Evolutionary conservation across 2,329 filamentous ascomycete genomes (phyloP).

Genomic region (Exophiala bonariae): DNA sequence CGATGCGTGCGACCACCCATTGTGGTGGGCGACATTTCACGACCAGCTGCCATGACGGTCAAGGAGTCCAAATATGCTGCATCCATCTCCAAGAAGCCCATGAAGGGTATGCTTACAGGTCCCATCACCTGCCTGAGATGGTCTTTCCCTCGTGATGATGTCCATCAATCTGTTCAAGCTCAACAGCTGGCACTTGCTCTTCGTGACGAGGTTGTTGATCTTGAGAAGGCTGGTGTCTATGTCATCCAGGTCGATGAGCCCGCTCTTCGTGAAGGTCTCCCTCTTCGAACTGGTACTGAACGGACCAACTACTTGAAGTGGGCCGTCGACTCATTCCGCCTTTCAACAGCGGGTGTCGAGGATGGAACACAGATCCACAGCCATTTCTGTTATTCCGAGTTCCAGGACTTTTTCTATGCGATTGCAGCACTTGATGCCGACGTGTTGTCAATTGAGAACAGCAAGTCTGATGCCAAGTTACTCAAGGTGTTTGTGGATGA

Average conservation of each 20-base stretch:
- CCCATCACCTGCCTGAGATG: conserved; percentile 98
- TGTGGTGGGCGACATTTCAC: conserved; percentile 97
- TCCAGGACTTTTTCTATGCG: conserved; percentile 99
- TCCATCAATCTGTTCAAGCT: conserved; percentile 98
- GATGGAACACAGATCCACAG: conserved; percentile 99
- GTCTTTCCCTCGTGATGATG: conserved; percentile 99
- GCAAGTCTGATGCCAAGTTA: conserved; percentile 99
- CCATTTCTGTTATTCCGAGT: conserved; percentile 99
- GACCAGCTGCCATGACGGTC: conserved; percentile 95
- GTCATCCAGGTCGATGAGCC: conserved; percentile 99
- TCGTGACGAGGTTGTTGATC: conserved; percentile 96
- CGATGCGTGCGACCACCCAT: conserved; percentile 98
- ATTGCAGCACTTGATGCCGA: conserved; percentile 97
- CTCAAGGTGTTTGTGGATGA: conserved; percentile 98
- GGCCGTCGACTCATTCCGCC: conserved; percentile 98
- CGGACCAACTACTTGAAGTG: conserved; percentile 95
- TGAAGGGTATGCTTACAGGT: conserved; percentile 99
- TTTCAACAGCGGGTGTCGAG: conserved; percentile 87
- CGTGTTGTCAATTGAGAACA: conserved; percentile 99
- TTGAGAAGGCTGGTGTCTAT: conserved; percentile 92
- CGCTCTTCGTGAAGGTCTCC: conserved; percentile 98
- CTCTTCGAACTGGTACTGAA: conserved; percentile 89
- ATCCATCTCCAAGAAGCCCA: conserved; percentile 94
- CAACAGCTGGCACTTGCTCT: conserved; percentile 98
- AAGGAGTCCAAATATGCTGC: conserved; percentile 99